Percentiles rank a stretch among this genome's conserved stretches.
phyloP scores from a whole-genome alignment of 179 eudicot genomes.

The Amaranthus tricolor region DNA sequence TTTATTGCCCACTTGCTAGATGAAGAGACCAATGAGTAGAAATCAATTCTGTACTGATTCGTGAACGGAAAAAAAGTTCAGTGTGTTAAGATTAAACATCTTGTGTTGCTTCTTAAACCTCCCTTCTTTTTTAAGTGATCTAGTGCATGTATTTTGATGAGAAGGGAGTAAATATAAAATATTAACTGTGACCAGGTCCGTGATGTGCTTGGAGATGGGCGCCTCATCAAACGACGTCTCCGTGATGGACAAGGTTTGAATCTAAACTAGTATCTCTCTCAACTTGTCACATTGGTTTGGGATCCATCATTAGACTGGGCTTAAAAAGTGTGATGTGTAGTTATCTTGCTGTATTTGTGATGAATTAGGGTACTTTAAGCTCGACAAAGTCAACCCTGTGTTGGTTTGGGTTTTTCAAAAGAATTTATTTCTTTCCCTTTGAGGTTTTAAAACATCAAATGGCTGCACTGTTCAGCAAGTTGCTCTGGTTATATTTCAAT shows the following conservation, averaged over 20 bases:
- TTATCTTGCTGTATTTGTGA: background rate
- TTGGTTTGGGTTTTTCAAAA: background rate
- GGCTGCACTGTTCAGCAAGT: too few species aligned
- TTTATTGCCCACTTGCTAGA: too few species aligned
- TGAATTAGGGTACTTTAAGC: background rate
- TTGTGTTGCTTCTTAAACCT: background rate
- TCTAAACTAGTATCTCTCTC: background rate
- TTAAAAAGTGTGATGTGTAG: background rate
- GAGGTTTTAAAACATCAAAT: background rate
- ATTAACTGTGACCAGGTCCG: constrained; percentile 55
- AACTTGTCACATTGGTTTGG: background rate
- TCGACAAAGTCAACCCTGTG: background rate
- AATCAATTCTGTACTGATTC: too few species aligned
- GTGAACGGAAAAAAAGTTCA: too few species aligned
- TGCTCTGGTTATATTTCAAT: too few species aligned
- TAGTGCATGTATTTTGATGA: background rate
- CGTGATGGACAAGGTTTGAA: constrained; percentile 86
- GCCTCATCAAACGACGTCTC: constrained; percentile 91
- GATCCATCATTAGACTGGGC: background rate
- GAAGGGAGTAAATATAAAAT: background rate
- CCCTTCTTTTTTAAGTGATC: background rate
- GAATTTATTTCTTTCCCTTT: background rate
- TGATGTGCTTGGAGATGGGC: constrained; percentile 99
- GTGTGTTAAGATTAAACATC: background rate
- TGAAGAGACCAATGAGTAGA: too few species aligned